phyloP scores from a whole-genome alignment of 140 eudicot genomes.

The Flaveria floridana region DNA sequence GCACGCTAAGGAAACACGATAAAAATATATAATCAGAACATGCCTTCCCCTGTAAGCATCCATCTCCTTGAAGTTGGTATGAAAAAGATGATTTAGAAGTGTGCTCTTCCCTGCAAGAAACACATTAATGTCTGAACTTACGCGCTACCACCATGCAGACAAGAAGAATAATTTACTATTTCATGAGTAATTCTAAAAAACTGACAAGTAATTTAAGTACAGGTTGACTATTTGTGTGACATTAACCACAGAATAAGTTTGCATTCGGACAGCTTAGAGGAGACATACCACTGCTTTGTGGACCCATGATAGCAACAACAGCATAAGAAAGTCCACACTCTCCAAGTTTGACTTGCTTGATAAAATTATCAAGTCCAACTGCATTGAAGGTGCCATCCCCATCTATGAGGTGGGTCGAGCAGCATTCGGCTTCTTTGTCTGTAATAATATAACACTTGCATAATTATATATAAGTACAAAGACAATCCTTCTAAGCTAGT shows the following conservation, averaged over 20 bases:
- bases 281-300: constrained; percentile 91
- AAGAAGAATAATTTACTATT: not conserved
- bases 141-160: not conserved
- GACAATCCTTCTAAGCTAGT: not conserved
- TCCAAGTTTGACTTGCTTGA: constrained; percentile 73
- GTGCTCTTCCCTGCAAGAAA: constrained; percentile 86
- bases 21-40: constrained; percentile 24
- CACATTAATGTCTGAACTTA: constrained; percentile 22
- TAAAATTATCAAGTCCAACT: constrained; percentile 68
- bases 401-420: constrained; percentile 92
- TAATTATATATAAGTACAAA: not conserved
- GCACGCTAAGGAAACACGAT: not conserved
- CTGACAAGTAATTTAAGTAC: not conserved
- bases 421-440: constrained; percentile 47
- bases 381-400: constrained; percentile 88
- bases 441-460: constrained; percentile 24
- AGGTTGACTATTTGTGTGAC: not conserved
- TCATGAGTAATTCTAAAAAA: not conserved
- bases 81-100: constrained; percentile 71
- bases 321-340: constrained; percentile 99
- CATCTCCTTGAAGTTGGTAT: constrained; percentile 89
- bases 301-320: constrained; percentile 99
- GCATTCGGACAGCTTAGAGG: not conserved
- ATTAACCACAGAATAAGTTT: not conserved
- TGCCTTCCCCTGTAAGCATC: constrained; percentile 98